Evolutionary conservation across 805 yeast species (phyloP).

Genomic region (Clavispora asparagi): DNA sequence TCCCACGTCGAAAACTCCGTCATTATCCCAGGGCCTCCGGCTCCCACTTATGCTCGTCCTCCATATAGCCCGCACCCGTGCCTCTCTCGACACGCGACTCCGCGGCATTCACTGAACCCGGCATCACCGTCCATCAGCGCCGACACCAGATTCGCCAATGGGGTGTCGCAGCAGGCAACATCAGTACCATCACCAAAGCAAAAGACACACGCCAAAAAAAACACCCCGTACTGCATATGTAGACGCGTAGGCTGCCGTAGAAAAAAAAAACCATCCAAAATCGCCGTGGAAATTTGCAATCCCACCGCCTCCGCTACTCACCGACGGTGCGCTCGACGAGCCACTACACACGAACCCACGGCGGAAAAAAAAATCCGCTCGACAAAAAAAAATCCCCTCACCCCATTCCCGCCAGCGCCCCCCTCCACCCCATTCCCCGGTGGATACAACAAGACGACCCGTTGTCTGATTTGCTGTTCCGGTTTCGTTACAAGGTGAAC

Average conservation of each 20-base stretch:
- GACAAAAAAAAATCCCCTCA: slow-evolving; percentile 8
- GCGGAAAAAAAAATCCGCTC: slow-evolving; percentile 11
- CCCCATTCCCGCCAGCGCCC: not conserved
- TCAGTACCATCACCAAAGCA: not conserved
- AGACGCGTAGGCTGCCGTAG: not conserved
- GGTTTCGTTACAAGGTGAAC: no score
- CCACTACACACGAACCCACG: slow-evolving; percentile 13
- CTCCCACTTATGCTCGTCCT: no score
- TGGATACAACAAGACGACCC: no score
- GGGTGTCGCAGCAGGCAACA: not conserved
- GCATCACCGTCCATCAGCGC: not conserved
- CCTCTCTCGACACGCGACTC: not conserved
- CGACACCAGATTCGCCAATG: not conserved
- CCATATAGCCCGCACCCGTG: not conserved
- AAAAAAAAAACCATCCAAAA: not conserved
- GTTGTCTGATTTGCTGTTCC: no score
- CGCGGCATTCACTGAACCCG: not conserved
- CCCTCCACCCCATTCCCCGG: no score
- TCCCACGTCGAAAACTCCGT: no score
- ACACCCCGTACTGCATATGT: not conserved
- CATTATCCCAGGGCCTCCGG: no score
- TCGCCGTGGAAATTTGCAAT: not conserved
- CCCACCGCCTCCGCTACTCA: slow-evolving; percentile 4
- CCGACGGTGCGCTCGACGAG: slow-evolving; percentile 13
- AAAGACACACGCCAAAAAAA: not conserved